Evolutionary conservation across 768 basidiomycete genomes (phyloP), one percentile per base, ranked within the genome.

Genomic region (Tulasnella sp.): DNA sequence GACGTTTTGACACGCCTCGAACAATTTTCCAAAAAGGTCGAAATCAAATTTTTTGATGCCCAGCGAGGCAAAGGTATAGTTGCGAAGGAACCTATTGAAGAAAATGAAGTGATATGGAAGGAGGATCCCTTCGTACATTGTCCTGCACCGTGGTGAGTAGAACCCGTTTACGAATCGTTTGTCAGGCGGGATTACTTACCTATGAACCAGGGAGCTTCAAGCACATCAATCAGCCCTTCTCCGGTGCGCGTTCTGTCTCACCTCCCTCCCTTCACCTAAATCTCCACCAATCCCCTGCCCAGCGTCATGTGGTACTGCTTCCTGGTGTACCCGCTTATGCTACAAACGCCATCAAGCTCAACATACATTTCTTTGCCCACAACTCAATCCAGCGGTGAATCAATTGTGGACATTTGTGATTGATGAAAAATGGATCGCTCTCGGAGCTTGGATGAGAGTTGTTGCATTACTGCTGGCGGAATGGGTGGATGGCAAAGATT

Each of bases 261-360:
- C 52, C 10, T 35, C 35, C 81, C 84, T 15, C 77, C 75, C 1
- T 66, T 85, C 44, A 61, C 63, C 41, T 50, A 63, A 32, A 63
- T 65, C 13, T 64, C 71, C 35, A 65, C 69, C 29, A 41, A 66
- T 77, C 16, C 60, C 72, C 5, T 86, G 84, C 60, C 65, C 73
- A n/a, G 4, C 65, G 9, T 61, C 63, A 24, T 88, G 86, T 56
- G 70, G 76, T 3, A 73, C 74, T 8, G 71, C 77, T 37, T n/a
- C n/a, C n/a, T 92, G 87, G 67, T 92, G 89, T 68, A 84, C 78
- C 54, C 74, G 85, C 2, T 73, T 87, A 1, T 92, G 89, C 61
- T 71, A 78, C 12, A 63, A 73, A 13, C 78, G 84, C 32, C 77
- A 83, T 0, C 72, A 71, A 1, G 71, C 71, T 53, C 70, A 70